Percentiles rank a stretch among this genome's conserved stretches.
Evolutionary conservation across 805 yeast genomes (phyloP).

Genomic region (Spencermartinsiella europaea): DNA sequence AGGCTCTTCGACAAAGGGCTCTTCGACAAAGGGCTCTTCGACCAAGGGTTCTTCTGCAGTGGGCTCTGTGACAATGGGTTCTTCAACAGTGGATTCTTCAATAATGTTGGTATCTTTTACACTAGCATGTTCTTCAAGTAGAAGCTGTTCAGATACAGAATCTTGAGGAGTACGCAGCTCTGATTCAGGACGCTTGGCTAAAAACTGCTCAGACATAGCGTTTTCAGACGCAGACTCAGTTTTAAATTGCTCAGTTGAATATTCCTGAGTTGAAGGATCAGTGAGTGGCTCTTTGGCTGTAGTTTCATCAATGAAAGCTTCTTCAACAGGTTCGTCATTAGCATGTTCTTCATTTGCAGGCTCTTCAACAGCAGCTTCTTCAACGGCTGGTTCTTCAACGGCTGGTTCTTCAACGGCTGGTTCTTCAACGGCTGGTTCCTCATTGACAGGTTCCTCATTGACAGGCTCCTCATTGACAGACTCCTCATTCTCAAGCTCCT

Average conservation of each 20-base stretch:
- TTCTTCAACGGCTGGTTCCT: no score
- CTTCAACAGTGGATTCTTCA: constrained; percentile 7
- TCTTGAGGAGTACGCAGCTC: neutral
- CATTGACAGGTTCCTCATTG: no score
- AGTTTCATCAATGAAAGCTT: neutral
- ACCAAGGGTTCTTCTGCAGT: neutral
- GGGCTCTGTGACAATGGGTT: neutral
- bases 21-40: neutral
- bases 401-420: no score
- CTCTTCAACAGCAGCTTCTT: neutral
- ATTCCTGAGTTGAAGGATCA: constrained; percentile 6
- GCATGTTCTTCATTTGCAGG: constrained; percentile 5
- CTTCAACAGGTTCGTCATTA: constrained; percentile 2
- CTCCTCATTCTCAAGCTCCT: no score
- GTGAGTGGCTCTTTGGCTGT: neutral
- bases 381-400: no score
- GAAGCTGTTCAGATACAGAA: neutral
- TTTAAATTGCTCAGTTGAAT: constrained; percentile 4
- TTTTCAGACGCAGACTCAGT: constrained; percentile 9
- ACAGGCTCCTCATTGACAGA: no score
- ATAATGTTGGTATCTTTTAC: neutral
- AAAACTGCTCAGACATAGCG: neutral
- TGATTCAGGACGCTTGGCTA: neutral
- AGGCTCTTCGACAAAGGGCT: constrained; percentile 7
- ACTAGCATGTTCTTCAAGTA: neutral